Evolutionary conservation across 164 flowering plant species (phyloP), one percentile per base, ranked within the genome.

Genomic region (Nymphaea colorata): DNA sequence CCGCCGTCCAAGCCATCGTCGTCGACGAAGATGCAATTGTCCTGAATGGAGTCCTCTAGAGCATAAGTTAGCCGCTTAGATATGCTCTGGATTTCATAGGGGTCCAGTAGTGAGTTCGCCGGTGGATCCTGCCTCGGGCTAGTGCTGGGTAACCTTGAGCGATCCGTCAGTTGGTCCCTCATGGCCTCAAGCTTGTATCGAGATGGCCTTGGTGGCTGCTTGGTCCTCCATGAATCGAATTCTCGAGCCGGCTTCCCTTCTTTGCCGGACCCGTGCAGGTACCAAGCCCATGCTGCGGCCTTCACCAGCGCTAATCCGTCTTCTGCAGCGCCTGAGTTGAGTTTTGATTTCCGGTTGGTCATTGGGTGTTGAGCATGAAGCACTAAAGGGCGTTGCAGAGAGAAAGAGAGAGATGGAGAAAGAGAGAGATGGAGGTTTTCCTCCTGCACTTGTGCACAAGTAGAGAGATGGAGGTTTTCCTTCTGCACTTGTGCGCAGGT

Each of bases 251-350:
- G 64, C 59, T 71, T 77, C 2, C 76, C 75, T 1, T 79, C 82
- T 2, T 75, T 70, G 2, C 82, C 86, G 4, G 86, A 85, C 3
- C 89, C 83, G 17, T 62, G 94, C 43, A 83, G 78, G 68, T 78
- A 80, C 91, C 95, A 83, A 0, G 91, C 91, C 95, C 89, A 86
- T 65, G 95, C 89, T 3, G 95, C 91, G 0, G 91, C 87, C 67
- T 79, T 88, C 2, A 75, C 80, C 3, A 75, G 2, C 0, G 76
- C 76, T 41, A 77, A 62, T 15, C 84, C 85, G 44, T 84, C 80
- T 53, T 16, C 6, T 53, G 53, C 55, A 47, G 55, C 55, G 7
- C 12, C 55, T 47, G 7, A 8, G 70, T 66, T 69, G 4, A 3
- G 67, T 63, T 44, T 61, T 2, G 64, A 3, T 18, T 65, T 77